A percentile compares a stretch with the other conserved stretches of the same genome.
Evolutionary conservation across 2,329 filamentous ascomycete species (phyloP).

Genomic region (Chaetothyriales sp.): DNA sequence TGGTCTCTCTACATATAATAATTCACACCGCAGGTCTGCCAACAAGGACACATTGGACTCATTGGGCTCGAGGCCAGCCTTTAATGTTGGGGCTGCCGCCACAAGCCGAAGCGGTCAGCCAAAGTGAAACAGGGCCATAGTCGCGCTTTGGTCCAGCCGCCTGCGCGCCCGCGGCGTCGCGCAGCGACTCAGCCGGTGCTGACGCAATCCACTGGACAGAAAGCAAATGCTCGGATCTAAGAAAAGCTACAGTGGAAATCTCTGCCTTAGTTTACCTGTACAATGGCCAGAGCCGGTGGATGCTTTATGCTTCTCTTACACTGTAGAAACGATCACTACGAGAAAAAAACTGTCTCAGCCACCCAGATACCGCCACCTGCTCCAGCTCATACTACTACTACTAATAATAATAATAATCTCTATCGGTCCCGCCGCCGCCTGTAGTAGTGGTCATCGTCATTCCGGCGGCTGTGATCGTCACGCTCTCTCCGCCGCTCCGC

Average conservation of each 20-base stretch:
- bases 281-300: too few relatives aligned
- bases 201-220: neutral
- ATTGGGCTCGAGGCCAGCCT: too few relatives aligned
- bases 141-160: neutral
- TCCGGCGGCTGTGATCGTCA: slow-evolving; percentile 20
- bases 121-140: neutral
- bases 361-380: too few relatives aligned
- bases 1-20: neutral
- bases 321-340: too few relatives aligned
- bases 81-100: neutral
- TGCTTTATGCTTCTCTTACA: too few relatives aligned
- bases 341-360: too few relatives aligned
- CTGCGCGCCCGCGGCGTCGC: neutral
- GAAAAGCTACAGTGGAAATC: neutral
- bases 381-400: too few relatives aligned
- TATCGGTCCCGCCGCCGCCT: neutral
- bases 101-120: neutral
- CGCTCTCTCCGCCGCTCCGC: slow-evolving; percentile 9
- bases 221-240: neutral
- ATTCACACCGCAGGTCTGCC: neutral
- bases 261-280: too few relatives aligned
- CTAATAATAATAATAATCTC: neutral
- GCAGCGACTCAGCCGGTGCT: neutral
- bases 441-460: neutral
- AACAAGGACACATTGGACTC: neutral